phyloP scores from a whole-genome alignment of 805 yeast species.

The Priceomyces medius region DNA sequence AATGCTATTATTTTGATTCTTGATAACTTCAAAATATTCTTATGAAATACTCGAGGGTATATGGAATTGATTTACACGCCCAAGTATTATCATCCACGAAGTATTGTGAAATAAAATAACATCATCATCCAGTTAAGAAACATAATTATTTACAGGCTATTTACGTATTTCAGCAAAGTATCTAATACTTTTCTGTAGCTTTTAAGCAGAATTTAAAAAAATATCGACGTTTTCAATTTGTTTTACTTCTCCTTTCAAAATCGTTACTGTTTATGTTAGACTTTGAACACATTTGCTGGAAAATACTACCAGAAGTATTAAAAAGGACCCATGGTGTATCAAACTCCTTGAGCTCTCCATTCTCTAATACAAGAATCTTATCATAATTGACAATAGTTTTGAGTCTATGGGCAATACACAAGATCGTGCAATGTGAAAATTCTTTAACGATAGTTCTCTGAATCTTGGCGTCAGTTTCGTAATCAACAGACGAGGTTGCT shows the following conservation, averaged over 20 bases:
- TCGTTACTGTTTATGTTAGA: conserved; percentile 31
- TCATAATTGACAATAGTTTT: conserved; percentile 37
- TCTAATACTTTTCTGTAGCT: no score
- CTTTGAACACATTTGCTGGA: conserved; percentile 37
- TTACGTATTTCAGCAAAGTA: no score
- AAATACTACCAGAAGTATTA: conserved; percentile 24
- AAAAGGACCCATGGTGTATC: conserved; percentile 34
- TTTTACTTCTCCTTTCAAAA: conserved; percentile 19
- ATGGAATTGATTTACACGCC: no score
- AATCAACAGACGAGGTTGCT: conserved; percentile 41
- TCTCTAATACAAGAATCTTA: conserved; percentile 34
- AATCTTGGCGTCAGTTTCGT: conserved; percentile 37
- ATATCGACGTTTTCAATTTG: no score
- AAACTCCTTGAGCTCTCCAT: conserved; percentile 32
- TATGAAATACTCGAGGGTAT: no score
- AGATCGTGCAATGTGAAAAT: conserved; percentile 32
- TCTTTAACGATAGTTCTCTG: conserved; percentile 32
- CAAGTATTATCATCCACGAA: no score
- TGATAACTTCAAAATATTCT: no score
- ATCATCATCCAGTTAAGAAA: no score
- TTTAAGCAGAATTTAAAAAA: no score
- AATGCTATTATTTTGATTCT: no score
- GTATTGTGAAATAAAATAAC: no score
- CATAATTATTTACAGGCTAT: no score
- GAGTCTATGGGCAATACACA: conserved; percentile 41